phyloP scores from a whole-genome alignment of 2,329 filamentous ascomycete genomes.

The Mycosphaerella arachidis region DNA sequence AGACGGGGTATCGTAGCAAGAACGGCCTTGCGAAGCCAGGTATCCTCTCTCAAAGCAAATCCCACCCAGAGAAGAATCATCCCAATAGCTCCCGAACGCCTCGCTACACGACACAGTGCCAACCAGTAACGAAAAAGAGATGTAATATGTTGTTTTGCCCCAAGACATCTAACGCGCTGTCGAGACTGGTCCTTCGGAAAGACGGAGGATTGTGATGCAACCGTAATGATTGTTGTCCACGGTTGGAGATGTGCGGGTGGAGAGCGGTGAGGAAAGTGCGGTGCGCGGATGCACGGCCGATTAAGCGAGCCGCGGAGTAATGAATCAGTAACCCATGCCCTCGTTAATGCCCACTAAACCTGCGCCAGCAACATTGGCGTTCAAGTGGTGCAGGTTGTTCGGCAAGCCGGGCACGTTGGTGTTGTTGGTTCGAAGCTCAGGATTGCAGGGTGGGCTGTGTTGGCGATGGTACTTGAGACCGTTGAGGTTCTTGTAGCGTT shows the following conservation, averaged over 20 bases:
- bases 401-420: constrained; percentile 30
- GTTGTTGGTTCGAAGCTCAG: constrained; percentile 59
- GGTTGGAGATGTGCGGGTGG: constrained; percentile 4
- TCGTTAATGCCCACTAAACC: constrained; percentile 50
- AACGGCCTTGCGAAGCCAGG: constrained; percentile 23
- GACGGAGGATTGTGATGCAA: background rate
- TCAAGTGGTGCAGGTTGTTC: constrained; percentile 40
- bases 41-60: constrained; percentile 24
- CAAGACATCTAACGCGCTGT: background rate
- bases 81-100: constrained; percentile 28
- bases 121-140: constrained; percentile 11
- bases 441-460: constrained; percentile 82
- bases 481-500: constrained; percentile 98
- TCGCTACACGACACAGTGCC: constrained; percentile 26
- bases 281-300: constrained; percentile 13
- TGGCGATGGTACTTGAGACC: constrained; percentile 82
- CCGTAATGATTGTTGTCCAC: background rate
- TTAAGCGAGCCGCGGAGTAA: constrained; percentile 16
- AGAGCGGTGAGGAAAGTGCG: constrained; percentile 19
- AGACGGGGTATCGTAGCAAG: constrained; percentile 22
- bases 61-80: constrained; percentile 24
- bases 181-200: background rate
- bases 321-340: constrained; percentile 27
- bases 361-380: constrained; percentile 48
- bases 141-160: background rate